Base-by-base conservation (phyloP, 2,329 filamentous ascomycete species). In the Colletotrichum truncatum region DNA sequence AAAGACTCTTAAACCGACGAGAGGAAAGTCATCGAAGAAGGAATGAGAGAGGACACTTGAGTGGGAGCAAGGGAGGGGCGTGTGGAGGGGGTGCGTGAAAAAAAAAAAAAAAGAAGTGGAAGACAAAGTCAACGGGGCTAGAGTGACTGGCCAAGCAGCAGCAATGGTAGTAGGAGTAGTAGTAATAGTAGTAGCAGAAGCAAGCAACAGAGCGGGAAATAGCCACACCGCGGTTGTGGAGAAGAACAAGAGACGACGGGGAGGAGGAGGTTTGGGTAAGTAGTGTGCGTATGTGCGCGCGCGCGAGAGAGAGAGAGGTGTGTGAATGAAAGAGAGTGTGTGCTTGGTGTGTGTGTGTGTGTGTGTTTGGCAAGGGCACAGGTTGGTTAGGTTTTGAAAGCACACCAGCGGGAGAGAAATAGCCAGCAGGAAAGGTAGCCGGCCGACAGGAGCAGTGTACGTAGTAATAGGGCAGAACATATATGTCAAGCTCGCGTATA, bases 21-120 rank as follows among this genome's bases (percentile, higher is more conserved):
- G 65, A 66, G 62, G 26, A 59, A 67, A 55, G 62, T 64, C 64
- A 48, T 64, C 52, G 58, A 66, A 64, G 43, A 64, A 66, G 65
- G 58, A 67, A 65, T 46, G 55, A 60, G 55, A 60, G 64, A 59
- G 32, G 45, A 65, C 36, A 52, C 30, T 55, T 53, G 46, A 58
- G 52, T 25, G 36, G 16, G 49, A 61, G 48, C 34, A 60, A 51
- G 54, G 54, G 49, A 56, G 55, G 56, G 62, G 62, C 28, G 64
- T 65, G 60, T 43, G 32, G 59, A 57, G 51, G 62, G 62, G 30
- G 64, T n/a, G n/a, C n/a, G n/a, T 66, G 59, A 21, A 51, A 12
- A 25, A 49, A 66, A 32, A 52, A 66, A 34, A 26, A 61, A 28
- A 66, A 58, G 18, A 57, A 58, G 53, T 43, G 52, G 45, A 45